Conservation (phyloP, 2,329 filamentous ascomycete genomes). For the Cladophialophora psammophila region DNA sequence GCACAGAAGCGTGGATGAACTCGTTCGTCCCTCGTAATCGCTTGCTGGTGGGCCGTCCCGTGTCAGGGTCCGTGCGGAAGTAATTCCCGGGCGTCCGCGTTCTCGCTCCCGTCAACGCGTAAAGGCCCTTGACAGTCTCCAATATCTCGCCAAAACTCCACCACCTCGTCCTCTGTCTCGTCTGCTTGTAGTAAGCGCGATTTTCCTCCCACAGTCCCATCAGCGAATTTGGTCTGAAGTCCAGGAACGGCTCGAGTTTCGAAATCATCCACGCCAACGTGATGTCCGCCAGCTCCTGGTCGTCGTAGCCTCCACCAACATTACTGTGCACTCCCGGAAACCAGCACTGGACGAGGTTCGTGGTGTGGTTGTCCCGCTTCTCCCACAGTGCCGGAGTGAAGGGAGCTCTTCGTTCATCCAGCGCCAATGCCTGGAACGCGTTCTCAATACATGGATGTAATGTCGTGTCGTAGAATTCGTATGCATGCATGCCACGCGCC, state of each 20-base stretch:
- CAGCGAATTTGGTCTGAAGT: constrained; percentile 40
- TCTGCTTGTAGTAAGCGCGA: constrained; percentile 36
- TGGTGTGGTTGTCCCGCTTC: constrained; percentile 40
- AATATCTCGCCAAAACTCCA: constrained; percentile 42
- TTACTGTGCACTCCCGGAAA: constrained; percentile 59
- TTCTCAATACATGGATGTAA: constrained; percentile 45
- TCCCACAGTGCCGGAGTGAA: constrained; percentile 46
- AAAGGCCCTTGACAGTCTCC: constrained; percentile 40
- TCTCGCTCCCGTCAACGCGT: constrained; percentile 38
- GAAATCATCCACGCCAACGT: constrained; percentile 61
- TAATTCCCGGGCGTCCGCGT: constrained; percentile 42
- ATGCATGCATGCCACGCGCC: constrained; percentile 40
- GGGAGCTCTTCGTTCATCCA: constrained; percentile 45
- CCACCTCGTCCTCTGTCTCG: constrained; percentile 38
- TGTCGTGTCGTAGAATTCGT: constrained; percentile 46
- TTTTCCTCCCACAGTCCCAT: constrained; percentile 37
- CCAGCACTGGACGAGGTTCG: constrained; percentile 55
- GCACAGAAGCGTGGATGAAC: constrained; percentile 43
- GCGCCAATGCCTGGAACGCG: constrained; percentile 46
- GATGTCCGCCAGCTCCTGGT: constrained; percentile 58
- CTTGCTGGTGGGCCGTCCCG: constrained; percentile 37
- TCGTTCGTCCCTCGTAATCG: constrained; percentile 43
- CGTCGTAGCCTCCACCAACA: constrained; percentile 56
- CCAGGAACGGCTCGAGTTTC: constrained; percentile 46
- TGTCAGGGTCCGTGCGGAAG: constrained; percentile 38